Evolutionary conservation across 148 eudicot genomes (phyloP).

Genomic region (Pharnaceum exiguum): DNA sequence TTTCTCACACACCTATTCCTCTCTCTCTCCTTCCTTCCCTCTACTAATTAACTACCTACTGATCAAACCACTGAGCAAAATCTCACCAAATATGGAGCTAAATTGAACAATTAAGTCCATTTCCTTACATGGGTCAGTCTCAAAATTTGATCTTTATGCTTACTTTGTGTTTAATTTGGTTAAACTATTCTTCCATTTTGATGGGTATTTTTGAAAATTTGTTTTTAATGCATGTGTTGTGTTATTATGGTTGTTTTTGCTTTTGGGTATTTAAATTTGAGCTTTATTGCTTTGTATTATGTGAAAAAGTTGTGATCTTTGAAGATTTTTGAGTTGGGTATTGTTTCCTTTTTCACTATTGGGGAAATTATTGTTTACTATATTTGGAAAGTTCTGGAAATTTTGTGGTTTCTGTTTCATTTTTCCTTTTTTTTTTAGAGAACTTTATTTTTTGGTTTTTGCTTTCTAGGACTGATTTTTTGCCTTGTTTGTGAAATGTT

Average conservation of each 20-base stretch:
- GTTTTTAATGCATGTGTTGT: constrained; percentile 3
- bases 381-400: constrained; percentile 16
- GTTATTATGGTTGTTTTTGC: constrained; percentile 2
- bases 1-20: constrained; percentile 12
- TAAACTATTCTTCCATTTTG: background rate
- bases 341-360: constrained; percentile 1
- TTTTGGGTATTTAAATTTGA: constrained; percentile 6
- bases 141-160: background rate
- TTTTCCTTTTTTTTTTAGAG: background rate
- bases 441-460: background rate
- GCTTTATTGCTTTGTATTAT: background rate
- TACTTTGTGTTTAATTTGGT: background rate
- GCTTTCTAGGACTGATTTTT: background rate
- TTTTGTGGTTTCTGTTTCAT: background rate
- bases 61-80: background rate
- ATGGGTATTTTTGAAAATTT: background rate
- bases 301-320: background rate
- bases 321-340: background rate
- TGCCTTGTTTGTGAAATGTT: too few species aligned
- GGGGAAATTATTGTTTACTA: constrained; percentile 19
- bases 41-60: background rate
- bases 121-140: constrained; percentile 26
- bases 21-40: constrained; percentile 2
- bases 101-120: background rate
- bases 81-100: constrained; percentile 5